These are phyloP conservation scores for Cadophora sp. DNA, from an alignment of 2,329 filamentous ascomycete species.

Conservation along the genomic window DNA sequence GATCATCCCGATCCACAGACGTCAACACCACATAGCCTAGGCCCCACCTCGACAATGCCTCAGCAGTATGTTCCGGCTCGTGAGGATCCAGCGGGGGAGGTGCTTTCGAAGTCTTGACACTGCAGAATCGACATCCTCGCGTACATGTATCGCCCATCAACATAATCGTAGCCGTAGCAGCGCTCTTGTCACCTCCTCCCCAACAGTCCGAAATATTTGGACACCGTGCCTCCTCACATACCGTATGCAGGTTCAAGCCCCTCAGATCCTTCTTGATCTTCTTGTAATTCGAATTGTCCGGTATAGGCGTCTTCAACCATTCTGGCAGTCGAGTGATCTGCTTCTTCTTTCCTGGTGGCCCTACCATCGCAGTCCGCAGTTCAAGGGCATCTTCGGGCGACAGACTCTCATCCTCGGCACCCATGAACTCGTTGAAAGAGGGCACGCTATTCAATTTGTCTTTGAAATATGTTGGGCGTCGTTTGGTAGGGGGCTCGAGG, in stretches of 20 bases:
- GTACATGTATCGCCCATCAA: constrained; percentile 99
- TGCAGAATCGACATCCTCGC: constrained; percentile 94
- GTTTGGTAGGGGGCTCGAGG: constrained; percentile 34
- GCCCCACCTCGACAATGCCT: constrained; percentile 91
- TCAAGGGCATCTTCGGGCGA: constrained; percentile 62
- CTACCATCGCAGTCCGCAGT: constrained; percentile 67
- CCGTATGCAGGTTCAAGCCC: constrained; percentile 89
- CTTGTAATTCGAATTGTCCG: constrained; percentile 84
- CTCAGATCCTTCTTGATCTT: constrained; percentile 93
- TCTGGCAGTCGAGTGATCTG: constrained; percentile 79
- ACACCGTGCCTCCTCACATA: constrained; percentile 96
- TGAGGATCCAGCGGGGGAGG: constrained; percentile 87
- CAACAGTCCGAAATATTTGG: constrained; percentile 98
- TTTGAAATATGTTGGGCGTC: constrained; percentile 46
- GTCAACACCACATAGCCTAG: constrained; percentile 96
- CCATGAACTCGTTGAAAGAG: constrained; percentile 64
- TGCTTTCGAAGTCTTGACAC: constrained; percentile 84
- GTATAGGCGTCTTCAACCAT: constrained; percentile 97
- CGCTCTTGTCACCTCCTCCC: constrained; percentile 87
- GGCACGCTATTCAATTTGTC: constrained; percentile 52
- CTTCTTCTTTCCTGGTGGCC: constrained; percentile 65
- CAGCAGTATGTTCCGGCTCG: constrained; percentile 95
- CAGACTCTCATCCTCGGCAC: constrained; percentile 49
- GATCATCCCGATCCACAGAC: constrained; percentile 90
- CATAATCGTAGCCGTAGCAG: constrained; percentile 98